These are phyloP conservation scores for Metrosideros polymorpha DNA, from an alignment of 441 rosid genomes.

Conservation along the genomic window DNA sequence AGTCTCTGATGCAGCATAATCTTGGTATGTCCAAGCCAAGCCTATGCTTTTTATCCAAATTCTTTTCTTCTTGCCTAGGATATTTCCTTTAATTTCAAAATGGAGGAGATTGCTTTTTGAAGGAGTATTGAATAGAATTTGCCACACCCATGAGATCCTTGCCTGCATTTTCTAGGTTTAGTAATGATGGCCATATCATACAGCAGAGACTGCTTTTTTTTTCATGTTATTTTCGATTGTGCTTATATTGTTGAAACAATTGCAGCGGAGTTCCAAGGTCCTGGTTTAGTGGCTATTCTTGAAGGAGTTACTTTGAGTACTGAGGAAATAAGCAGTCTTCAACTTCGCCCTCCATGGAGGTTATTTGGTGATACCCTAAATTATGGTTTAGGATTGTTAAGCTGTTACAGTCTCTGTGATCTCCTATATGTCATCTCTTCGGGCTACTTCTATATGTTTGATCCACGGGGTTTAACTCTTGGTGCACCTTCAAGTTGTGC, in stretches of 20 bases:
- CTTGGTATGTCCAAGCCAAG: constrained; percentile 37
- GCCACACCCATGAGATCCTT: neutral
- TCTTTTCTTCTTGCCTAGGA: neutral
- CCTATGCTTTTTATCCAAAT: neutral
- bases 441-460: constrained; percentile 91
- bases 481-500: constrained; percentile 54
- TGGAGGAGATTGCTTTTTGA: neutral
- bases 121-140: neutral
- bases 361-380: constrained; percentile 78
- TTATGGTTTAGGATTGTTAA: constrained; percentile 94
- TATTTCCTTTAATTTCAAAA: neutral
- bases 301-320: constrained; percentile 86
- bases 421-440: constrained; percentile 84
- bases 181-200: neutral
- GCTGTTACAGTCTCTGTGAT: constrained; percentile 80
- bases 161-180: neutral
- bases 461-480: constrained; percentile 83
- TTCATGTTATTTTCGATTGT: neutral
- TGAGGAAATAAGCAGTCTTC: constrained; percentile 93
- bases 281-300: constrained; percentile 82
- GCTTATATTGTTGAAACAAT: constrained; percentile 5
- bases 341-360: constrained; percentile 95
- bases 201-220: neutral
- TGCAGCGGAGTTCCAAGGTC: constrained; percentile 96
- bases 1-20: constrained; percentile 91